phyloP scores from a whole-genome alignment of 805 yeast genomes.

The Candida boidinii region DNA sequence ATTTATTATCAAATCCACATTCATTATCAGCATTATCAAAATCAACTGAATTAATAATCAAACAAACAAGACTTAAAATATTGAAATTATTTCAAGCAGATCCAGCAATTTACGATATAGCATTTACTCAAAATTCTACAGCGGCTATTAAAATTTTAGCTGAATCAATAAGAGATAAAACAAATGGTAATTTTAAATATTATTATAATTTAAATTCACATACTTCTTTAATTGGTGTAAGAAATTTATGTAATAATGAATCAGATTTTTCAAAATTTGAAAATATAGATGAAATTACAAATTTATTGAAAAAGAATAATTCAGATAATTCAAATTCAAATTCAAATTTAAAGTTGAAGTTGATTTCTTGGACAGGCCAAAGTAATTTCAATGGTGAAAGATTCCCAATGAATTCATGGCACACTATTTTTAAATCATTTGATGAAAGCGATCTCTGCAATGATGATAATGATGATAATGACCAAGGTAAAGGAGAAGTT shows the following conservation, averaged over 20 bases:
- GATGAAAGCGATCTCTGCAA: no score
- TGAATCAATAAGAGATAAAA: constrained; percentile 17
- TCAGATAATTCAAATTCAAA: no score
- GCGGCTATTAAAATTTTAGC: constrained; percentile 27
- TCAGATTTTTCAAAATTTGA: constrained; percentile 7
- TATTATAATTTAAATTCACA: constrained; percentile 27
- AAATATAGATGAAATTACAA: constrained; percentile 1
- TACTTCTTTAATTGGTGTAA: constrained; percentile 33
- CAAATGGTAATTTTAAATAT: constrained; percentile 14
- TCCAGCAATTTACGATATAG: constrained; percentile 27
- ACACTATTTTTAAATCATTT: constrained; percentile 8
- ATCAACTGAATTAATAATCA: constrained; percentile 17
- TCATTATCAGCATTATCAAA: constrained; percentile 28
- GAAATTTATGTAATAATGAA: constrained; percentile 22
- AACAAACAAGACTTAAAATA: constrained; percentile 19
- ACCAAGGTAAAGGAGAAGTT: neutral
- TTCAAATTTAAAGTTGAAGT: neutral
- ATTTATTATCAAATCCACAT: constrained; percentile 32
- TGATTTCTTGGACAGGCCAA: constrained; percentile 34
- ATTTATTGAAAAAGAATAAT: no score
- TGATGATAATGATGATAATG: no score
- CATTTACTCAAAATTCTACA: constrained; percentile 33
- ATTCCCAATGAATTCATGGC: constrained; percentile 24
- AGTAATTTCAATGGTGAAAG: constrained; percentile 35
- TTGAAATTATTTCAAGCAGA: constrained; percentile 26